Percentiles rank a stretch among this genome's conserved stretches.
Conservation (phyloP, 208 protist genomes). For the Vickermania spadyakhi region DNA sequence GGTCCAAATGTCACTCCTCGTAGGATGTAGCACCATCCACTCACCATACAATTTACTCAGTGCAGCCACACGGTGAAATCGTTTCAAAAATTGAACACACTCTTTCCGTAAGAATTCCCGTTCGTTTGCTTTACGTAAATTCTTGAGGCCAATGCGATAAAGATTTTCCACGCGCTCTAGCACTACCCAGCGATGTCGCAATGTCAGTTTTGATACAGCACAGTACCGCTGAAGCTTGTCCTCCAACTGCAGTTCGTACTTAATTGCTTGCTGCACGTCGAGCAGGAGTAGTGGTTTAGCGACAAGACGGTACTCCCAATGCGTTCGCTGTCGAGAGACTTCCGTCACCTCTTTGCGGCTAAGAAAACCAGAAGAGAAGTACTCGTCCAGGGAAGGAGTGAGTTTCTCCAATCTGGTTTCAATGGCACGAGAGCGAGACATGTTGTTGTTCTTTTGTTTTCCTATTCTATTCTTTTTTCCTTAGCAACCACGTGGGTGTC, state of each 20-base stretch:
- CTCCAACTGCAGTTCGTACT: slow-evolving; percentile 72
- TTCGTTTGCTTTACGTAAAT: slow-evolving; percentile 43
- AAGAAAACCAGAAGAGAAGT: slow-evolving; percentile 77
- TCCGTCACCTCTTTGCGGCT: slow-evolving; percentile 51
- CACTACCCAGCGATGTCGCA: slow-evolving; percentile 74
- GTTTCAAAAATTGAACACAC: slow-evolving; percentile 52
- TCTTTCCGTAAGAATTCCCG: slow-evolving; percentile 46
- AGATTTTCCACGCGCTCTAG: slow-evolving; percentile 75
- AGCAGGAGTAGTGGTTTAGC: slow-evolving; percentile 79
- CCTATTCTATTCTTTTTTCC: not conserved
- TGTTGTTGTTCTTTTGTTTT: slow-evolving; percentile 12
- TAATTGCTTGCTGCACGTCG: slow-evolving; percentile 67
- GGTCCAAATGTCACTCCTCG: slow-evolving; percentile 54
- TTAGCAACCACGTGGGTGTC: no score
- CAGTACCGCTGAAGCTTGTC: slow-evolving; percentile 53
- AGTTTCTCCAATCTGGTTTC: slow-evolving; percentile 85
- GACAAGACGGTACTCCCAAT: slow-evolving; percentile 83
- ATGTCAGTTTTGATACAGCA: slow-evolving; percentile 43
- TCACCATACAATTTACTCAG: slow-evolving; percentile 71
- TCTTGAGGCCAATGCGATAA: slow-evolving; percentile 72
- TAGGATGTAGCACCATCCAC: slow-evolving; percentile 59
- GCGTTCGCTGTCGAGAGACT: slow-evolving; percentile 57
- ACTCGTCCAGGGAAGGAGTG: slow-evolving; percentile 75
- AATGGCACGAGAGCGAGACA: slow-evolving; percentile 78
- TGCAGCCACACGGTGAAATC: slow-evolving; percentile 32